phyloP scores from a whole-genome alignment of 768 basidiomycete genomes.

The Pleurotus cornucopiae region DNA sequence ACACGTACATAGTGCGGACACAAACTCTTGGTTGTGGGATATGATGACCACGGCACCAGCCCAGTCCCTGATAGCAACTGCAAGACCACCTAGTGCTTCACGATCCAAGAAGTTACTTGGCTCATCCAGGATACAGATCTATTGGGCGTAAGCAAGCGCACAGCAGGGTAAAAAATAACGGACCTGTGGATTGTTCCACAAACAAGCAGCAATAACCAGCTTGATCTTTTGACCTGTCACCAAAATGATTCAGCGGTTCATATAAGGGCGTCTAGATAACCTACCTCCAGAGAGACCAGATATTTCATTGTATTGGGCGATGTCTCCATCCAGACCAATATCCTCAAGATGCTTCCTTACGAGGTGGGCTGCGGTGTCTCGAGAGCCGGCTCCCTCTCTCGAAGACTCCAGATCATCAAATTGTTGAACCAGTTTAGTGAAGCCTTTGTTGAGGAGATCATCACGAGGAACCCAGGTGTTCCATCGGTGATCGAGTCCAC shows the following conservation, averaged over 20 bases:
- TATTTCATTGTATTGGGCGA: conserved; percentile 98
- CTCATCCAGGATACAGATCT: conserved; percentile 81
- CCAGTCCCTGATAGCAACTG: conserved; percentile 95
- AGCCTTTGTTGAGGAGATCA: conserved; percentile 80
- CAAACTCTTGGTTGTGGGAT: conserved; percentile 91
- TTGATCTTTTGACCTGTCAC: conserved; percentile 92
- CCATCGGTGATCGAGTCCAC: conserved; percentile 75
- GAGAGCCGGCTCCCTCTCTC: conserved; percentile 87
- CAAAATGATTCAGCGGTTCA: conserved; percentile 8
- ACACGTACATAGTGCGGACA: conserved; percentile 70
- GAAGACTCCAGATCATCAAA: conserved; percentile 97
- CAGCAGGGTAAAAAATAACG: too few species aligned
- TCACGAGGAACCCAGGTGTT: conserved; percentile 94
- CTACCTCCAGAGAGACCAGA: conserved; percentile 87
- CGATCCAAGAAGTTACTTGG: conserved; percentile 98
- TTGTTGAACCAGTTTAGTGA: conserved; percentile 84
- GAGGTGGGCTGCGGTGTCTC: conserved; percentile 76
- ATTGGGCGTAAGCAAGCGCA: background rate
- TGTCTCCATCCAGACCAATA: conserved; percentile 94
- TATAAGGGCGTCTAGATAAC: conserved; percentile 15
- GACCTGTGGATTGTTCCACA: conserved; percentile 95
- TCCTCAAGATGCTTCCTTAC: conserved; percentile 93
- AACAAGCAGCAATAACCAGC: conserved; percentile 87
- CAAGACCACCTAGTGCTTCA: conserved; percentile 91
- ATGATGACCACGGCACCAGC: conserved; percentile 93